A percentile compares a stretch with the other conserved stretches of the same genome.
These are phyloP conservation scores for Laguncularia racemosa DNA, from an alignment of 345 rosid genomes.

Conservation along the genomic window DNA sequence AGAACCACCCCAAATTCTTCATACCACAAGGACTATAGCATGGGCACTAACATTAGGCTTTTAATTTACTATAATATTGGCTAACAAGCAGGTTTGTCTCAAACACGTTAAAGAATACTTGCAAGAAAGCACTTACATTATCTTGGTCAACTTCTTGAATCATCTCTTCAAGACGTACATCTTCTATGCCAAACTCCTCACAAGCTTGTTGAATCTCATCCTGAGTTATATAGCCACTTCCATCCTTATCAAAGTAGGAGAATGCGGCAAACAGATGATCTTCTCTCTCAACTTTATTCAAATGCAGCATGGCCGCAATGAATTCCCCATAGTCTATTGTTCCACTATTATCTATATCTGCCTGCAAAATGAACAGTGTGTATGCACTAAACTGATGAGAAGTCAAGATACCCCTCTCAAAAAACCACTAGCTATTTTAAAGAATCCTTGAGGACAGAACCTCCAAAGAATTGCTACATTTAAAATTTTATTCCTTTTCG, in stretches of 20 bases:
- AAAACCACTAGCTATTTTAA: no score
- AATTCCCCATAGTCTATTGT: slow-evolving; percentile 39
- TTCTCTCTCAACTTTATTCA: slow-evolving; percentile 35
- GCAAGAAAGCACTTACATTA: slow-evolving; percentile 19
- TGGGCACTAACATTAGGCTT: no score
- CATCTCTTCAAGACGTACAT: slow-evolving; percentile 29
- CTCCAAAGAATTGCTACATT: no score
- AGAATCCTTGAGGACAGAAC: no score
- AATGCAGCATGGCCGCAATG: slow-evolving; percentile 39
- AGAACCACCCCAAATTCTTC: no score
- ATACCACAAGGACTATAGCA: no score
- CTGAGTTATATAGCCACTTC: slow-evolving; percentile 38
- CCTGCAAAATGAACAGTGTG: slow-evolving; percentile 19
- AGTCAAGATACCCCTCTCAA: no score
- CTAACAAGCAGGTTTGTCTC: background rate
- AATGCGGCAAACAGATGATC: slow-evolving; percentile 37
- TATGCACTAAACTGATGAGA: no score
- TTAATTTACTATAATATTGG: no score
- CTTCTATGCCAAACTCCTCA: slow-evolving; percentile 30
- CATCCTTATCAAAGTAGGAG: slow-evolving; percentile 39
- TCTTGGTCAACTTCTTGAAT: slow-evolving; percentile 36
- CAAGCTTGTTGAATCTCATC: slow-evolving; percentile 43
- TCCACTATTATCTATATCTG: slow-evolving; percentile 37
- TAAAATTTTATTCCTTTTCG: no score
- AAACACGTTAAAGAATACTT: slow-evolving; percentile 7